Base-by-base conservation (phyloP, 176 grass and related monocot species). In the Saccharum officinarum region DNA sequence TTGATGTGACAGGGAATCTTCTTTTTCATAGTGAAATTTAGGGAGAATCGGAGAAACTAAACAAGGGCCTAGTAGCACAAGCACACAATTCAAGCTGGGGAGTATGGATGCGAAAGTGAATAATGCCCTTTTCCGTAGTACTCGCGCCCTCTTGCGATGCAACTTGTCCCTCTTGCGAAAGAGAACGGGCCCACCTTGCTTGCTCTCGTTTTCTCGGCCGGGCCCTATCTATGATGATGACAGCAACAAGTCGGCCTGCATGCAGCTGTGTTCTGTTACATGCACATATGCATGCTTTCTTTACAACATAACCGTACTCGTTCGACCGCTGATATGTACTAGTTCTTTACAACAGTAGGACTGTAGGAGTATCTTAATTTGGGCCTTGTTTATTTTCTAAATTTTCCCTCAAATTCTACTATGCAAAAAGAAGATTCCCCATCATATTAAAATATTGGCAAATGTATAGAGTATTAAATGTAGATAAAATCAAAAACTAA, bases 91-190 rank as follows among this genome's bases (percentile, higher is more conserved):
- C 34, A 36, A 36, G 34, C 34, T 36, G 34, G 34, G 3, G 33
- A 7, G 26, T 20, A 34, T 47, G 45, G 13, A 4, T 67, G 75
- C 18, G 3, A 36, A 37, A 28, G 36, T 37, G 5, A 52, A 47
- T 52, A 52, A 47, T 65, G 31, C 34, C 39, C 34, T 23, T 73
- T 39, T 52, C 65, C 65, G 65, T 69, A 17, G 79, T 70, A 81
- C 66, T 81, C 38, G 66, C 57, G 13, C 66, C 66, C 79, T 70
- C 31, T 70, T 81, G 79, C 79, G 9, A 38, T 6, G 77, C 85
- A 50, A 66, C 77, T 86, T 74, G 85, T 13, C 69, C 69, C 31
- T 31, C 13, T 86, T 73, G 23, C 50, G 20, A 74, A 11, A 54
- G 17, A 54, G 50, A 54, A 10, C 71, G 17, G 45, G 9, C 25